Base-by-base conservation (phyloP, 2,329 filamentous ascomycete genomes). In the Periconia digitata region DNA sequence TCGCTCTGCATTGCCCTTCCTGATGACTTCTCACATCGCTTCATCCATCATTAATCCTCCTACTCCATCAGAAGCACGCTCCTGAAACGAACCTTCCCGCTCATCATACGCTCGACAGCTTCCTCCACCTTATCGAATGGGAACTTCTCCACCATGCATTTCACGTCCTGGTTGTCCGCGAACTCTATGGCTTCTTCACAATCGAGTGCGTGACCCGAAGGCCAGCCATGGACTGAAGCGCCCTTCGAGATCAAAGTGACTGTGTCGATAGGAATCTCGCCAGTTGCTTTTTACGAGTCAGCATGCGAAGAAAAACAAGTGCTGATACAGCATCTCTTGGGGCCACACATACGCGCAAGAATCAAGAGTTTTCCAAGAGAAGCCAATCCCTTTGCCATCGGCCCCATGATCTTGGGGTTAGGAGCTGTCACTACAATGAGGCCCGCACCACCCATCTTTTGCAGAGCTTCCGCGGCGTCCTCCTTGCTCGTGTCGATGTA, bases 391-490 rank as follows among this genome's bases (percentile, higher is more conserved):
- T 64, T 72, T 1, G 84, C 68, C 22, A 88, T 62, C 3, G 76
- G 74, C 1, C 73, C 60, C 43, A 88, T 78, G 24, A 79, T 71
- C 45, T 79, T 71, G 1, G 81, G 74, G 60, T 81, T 83, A 6
- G 85, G 85, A 3, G 83, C 84, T 3, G 85, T 88, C 34, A 81
- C 74, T 4, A 87, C 76, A 47, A 88, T 80, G 43, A 85, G 68
- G 3, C 76, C 74, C 0, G 85, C 85, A 21, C 85, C 85, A 15
- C 85, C 85, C 17, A 87, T 69, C 55, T 77, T 77, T 68, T 72
- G 71, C 27, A 87, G 73, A 47, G 76, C 76, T 40, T 72, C 69
- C 1, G 68, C 73, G 0, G 76, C 69, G 38, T 85, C 79, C 21
- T 76, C 72, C 34, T 74, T 73, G 54, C 75, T 77, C 54, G 80